A percentile compares a stretch with the other conserved stretches of the same genome.
phyloP scores from a whole-genome alignment of 257 asterid genomes.

The Primulina tabacum region DNA sequence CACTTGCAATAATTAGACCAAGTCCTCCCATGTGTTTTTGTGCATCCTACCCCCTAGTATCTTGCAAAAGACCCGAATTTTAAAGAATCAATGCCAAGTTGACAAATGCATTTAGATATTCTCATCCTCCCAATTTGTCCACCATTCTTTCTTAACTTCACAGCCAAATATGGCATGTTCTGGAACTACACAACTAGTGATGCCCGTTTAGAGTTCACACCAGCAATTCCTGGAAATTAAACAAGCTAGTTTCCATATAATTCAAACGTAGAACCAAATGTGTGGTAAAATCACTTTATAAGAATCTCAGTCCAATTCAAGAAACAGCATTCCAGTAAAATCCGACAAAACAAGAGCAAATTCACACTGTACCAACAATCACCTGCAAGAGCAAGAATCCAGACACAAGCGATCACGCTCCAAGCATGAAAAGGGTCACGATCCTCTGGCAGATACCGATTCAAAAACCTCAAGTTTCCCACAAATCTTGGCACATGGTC shows the following conservation, averaged over 20 bases:
- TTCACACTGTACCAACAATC: constrained; percentile 7
- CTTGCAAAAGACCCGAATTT: neutral
- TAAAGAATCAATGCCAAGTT: neutral
- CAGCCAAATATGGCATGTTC: neutral
- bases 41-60: neutral
- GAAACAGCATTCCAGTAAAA: neutral
- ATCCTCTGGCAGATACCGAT: constrained; percentile 88
- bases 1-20: neutral
- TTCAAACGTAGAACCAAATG: neutral
- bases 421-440: constrained; percentile 92
- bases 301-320: neutral
- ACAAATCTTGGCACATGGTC: constrained; percentile 48
- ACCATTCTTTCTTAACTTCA: neutral
- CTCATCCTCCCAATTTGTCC: constrained; percentile 4
- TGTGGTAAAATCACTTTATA: neutral
- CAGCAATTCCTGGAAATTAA: neutral
- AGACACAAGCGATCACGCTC: constrained; percentile 63
- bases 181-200: neutral
- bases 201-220: neutral
- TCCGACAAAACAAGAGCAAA: neutral
- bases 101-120: neutral
- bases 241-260: neutral
- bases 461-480: constrained; percentile 64
- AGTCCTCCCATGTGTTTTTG: neutral
- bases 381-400: constrained; percentile 63